Base-by-base conservation (phyloP, 495 filamentous ascomycete genomes). In the Aspergillus diversus region DNA sequence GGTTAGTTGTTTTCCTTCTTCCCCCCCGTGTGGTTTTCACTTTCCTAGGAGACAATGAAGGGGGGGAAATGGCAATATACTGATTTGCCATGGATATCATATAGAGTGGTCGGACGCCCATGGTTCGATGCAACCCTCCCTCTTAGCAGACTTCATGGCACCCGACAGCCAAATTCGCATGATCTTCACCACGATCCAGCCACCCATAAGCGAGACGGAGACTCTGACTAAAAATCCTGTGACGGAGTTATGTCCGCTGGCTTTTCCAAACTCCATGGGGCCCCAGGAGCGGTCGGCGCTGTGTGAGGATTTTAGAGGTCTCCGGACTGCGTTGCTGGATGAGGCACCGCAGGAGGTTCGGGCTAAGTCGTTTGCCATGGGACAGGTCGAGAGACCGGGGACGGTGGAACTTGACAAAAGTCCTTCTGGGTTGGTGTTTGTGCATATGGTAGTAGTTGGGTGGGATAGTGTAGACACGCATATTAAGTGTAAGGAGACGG, bases 381-480 rank as follows among this genome's bases (percentile, higher is more conserved):
- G 79, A 34, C 70, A 75, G 43, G 71, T 80, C 9, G 78, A 83
- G 12, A 64, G 74, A 39, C 80, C 74, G 0, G 74, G 78, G 57
- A 77, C 71, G 61, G 49, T 79, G 48, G 34, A 66, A 35, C 76
- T 81, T 65, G 65, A 59, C 33, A 67, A 71, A 16, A 76, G 70
- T 64, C 66, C 70, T 47, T 75, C 65, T 47, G 80, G 73, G 27
- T 70, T 75, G 64, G 76, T 76, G 21, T 74, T 75, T 39, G 66
- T 75, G 52, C 68, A 74, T 47, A 63, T 85, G 0, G 60, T 81
- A 34, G 72, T 61, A 15, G 46, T 84, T 33, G 87, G 84, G 4
- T 89, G 86, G 86, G 75, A 79, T 21, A 83, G 75, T 62, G 70
- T 82, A 9, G 83, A 87, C 39, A 74, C 72, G 59, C 85, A 87